phyloP scores from a whole-genome alignment of 305 asterid genomes.

The Solanum hybrid region DNA sequence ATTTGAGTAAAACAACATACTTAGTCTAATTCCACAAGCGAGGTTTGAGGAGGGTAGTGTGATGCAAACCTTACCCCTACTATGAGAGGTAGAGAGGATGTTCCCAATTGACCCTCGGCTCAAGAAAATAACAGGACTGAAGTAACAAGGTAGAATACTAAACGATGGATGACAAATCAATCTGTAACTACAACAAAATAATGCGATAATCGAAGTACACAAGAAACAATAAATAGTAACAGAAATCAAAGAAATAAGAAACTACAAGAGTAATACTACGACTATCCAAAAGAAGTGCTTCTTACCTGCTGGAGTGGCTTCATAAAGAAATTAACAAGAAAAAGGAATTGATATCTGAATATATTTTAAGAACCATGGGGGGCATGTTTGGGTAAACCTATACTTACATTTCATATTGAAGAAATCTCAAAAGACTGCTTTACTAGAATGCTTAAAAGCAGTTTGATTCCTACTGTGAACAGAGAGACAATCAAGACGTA shows the following conservation, averaged over 20 bases:
- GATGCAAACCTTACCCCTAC: background rate
- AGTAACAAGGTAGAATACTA: background rate
- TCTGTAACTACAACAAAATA: background rate
- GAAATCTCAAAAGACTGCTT: background rate
- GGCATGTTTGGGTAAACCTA: background rate
- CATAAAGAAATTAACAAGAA: background rate
- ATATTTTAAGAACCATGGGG: background rate
- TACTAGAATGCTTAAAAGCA: background rate
- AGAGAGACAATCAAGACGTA: slow-evolving; percentile 24
- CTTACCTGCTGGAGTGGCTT: background rate
- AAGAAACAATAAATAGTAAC: background rate
- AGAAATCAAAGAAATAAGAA: background rate
- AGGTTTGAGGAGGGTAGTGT: background rate
- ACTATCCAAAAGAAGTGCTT: background rate
- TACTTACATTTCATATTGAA: background rate
- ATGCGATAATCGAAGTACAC: background rate
- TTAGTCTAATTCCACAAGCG: background rate
- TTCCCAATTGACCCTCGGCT: background rate
- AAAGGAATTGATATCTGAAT: background rate
- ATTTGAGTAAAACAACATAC: background rate
- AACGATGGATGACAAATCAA: background rate
- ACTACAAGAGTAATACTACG: background rate
- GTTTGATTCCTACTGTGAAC: background rate
- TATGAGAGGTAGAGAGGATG: background rate
- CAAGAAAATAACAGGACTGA: background rate